Evolutionary conservation across 768 basidiomycete genomes (phyloP).

Genomic region (Mycena vitilis): DNA sequence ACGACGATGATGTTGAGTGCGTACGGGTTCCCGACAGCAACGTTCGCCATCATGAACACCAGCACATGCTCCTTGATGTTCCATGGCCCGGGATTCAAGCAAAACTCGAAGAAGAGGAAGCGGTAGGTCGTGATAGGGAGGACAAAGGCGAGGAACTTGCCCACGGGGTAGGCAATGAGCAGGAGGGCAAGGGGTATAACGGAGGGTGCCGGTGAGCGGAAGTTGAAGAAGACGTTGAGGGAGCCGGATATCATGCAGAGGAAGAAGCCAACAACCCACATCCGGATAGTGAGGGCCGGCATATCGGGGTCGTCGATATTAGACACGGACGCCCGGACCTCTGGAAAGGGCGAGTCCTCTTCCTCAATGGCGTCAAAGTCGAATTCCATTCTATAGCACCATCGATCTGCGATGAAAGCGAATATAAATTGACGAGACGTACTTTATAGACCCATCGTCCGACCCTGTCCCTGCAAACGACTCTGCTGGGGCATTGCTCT

Average conservation of each 20-base stretch:
- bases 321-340: conserved; percentile 95
- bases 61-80: conserved; percentile 96
- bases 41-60: conserved; percentile 96
- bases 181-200: conserved; percentile 88
- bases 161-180: conserved; percentile 89
- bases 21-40: conserved; percentile 78
- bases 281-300: conserved; percentile 92
- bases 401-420: conserved; percentile 34
- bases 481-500: conserved; percentile 29
- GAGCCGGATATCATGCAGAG: conserved; percentile 74
- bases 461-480: conserved; percentile 39
- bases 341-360: conserved; percentile 96
- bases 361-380: conserved; percentile 87
- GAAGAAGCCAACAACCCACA: conserved; percentile 88
- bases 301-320: conserved; percentile 99
- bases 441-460: conserved; percentile 67
- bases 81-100: conserved; percentile 96
- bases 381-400: conserved; percentile 78
- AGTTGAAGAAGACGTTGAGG: conserved; percentile 94
- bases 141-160: conserved; percentile 85
- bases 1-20: conserved; percentile 92
- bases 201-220: conserved; percentile 88
- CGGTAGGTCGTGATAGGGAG: conserved; percentile 86
- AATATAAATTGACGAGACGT: conserved; percentile 37
- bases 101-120: conserved; percentile 73